Evolutionary conservation across 106 monocot species (phyloP).

Genomic region (Posidonia australis): DNA sequence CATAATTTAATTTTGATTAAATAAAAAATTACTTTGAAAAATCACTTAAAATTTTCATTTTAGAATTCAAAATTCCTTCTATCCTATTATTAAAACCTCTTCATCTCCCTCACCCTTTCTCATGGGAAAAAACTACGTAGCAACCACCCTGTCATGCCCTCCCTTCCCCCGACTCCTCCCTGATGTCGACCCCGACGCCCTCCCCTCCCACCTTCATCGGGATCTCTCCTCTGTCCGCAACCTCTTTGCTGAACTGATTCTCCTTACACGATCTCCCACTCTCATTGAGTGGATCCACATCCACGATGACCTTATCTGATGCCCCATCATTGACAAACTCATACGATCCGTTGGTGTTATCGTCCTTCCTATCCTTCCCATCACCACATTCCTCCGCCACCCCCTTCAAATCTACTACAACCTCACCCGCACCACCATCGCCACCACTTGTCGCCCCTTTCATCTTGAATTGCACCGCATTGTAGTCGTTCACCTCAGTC

Average conservation of each 20-base stretch:
- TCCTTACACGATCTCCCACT: neutral
- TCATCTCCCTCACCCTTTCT: too few relatives aligned
- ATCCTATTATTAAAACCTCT: too few relatives aligned
- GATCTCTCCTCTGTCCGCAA: neutral
- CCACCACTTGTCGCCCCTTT: neutral
- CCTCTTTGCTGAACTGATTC: neutral
- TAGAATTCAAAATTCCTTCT: too few relatives aligned
- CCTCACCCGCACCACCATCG: neutral
- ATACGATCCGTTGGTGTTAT: neutral
- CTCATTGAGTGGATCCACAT: neutral
- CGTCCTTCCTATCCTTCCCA: conserved; percentile 4
- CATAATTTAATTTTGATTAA: too few relatives aligned
- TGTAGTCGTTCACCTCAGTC: neutral
- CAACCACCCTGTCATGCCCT: too few relatives aligned
- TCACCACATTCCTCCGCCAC: neutral
- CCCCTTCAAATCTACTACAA: neutral
- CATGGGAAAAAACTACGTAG: too few relatives aligned
- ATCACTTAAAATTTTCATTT: too few relatives aligned
- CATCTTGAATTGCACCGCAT: neutral
- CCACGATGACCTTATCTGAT: neutral
- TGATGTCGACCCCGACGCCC: too few relatives aligned
- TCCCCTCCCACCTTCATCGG: too few relatives aligned
- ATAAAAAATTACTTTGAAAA: too few relatives aligned
- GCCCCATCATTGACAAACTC: neutral
- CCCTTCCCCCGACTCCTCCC: too few relatives aligned